These are phyloP conservation scores for Dovyalis caffra DNA, from an alignment of 345 rosid genomes.

Conservation along the genomic window DNA sequence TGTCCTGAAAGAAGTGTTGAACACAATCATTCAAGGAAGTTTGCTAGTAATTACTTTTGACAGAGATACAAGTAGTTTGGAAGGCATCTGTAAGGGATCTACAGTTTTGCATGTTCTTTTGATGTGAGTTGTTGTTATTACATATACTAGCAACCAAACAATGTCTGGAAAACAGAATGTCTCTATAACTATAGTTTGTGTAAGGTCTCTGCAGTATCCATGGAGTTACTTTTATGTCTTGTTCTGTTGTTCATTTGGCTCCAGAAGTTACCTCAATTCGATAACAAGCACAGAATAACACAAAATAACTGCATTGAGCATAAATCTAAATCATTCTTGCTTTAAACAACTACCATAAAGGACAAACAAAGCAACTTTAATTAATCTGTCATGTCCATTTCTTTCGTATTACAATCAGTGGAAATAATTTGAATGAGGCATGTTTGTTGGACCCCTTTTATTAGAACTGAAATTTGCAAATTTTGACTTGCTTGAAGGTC, in stretches of 20 bases:
- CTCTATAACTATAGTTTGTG: neutral
- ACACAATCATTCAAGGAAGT: neutral
- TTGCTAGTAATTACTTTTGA: neutral
- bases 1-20: neutral
- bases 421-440: neutral
- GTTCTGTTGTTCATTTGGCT: too few relatives aligned
- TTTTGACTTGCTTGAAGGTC: conserved; percentile 49
- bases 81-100: neutral
- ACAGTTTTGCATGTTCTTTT: neutral
- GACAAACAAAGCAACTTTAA: neutral
- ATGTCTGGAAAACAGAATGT: neutral
- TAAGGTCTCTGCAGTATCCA: too few relatives aligned
- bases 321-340: too few relatives aligned
- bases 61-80: neutral
- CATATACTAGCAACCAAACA: too few relatives aligned
- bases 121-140: neutral
- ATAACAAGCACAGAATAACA: neutral
- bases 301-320: neutral
- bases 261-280: neutral
- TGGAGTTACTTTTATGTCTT: too few relatives aligned
- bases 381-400: neutral
- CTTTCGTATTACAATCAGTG: neutral
- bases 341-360: too few relatives aligned
- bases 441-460: neutral
- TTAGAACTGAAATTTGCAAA: neutral